A percentile compares a stretch with the other conserved stretches of the same genome.
These are phyloP conservation scores for Nakaseomyces nivariensis DNA, from an alignment of 1,139 yeast species.

Conservation along the genomic window DNA sequence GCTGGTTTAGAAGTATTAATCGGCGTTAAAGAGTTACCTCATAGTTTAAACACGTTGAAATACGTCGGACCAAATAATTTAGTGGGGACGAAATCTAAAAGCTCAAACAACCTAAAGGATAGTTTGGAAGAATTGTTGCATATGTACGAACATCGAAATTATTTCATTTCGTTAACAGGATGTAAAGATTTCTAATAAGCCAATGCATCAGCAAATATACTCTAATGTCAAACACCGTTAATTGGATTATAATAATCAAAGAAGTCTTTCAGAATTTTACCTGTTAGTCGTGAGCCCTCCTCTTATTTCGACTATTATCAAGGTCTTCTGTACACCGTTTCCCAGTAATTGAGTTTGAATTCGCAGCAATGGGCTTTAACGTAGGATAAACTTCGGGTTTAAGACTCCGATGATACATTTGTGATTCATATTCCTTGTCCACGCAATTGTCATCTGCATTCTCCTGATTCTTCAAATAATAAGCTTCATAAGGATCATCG, in stretches of 20 bases:
- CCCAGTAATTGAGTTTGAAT: background rate
- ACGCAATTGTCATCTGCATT: background rate
- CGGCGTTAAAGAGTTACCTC: slow-evolving; percentile 38
- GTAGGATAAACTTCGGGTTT: slow-evolving; percentile 5
- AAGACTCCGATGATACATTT: slow-evolving; percentile 3
- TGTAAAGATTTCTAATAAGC: slow-evolving; percentile 18
- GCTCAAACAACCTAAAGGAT: slow-evolving; percentile 5
- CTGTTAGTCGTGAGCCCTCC: background rate
- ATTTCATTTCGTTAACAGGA: slow-evolving; percentile 21
- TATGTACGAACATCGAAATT: slow-evolving; percentile 24
- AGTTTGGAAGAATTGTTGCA: slow-evolving; percentile 19
- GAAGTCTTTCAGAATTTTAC: background rate
- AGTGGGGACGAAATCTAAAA: slow-evolving; percentile 1
- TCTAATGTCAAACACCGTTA: too few relatives aligned
- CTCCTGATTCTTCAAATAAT: slow-evolving; percentile 2
- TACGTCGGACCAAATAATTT: slow-evolving; percentile 21
- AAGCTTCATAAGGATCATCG: slow-evolving; percentile 3
- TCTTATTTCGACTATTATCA: background rate
- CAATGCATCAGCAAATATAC: too few relatives aligned
- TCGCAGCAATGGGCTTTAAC: slow-evolving; percentile 1
- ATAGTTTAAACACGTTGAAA: slow-evolving; percentile 33
- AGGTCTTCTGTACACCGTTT: background rate
- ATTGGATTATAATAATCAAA: background rate
- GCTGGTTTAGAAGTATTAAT: slow-evolving; percentile 45
- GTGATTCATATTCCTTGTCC: background rate